These are phyloP conservation scores for Conticribra weissflogii DNA, from an alignment of 108 stramenopile species.

Conservation along the genomic window DNA sequence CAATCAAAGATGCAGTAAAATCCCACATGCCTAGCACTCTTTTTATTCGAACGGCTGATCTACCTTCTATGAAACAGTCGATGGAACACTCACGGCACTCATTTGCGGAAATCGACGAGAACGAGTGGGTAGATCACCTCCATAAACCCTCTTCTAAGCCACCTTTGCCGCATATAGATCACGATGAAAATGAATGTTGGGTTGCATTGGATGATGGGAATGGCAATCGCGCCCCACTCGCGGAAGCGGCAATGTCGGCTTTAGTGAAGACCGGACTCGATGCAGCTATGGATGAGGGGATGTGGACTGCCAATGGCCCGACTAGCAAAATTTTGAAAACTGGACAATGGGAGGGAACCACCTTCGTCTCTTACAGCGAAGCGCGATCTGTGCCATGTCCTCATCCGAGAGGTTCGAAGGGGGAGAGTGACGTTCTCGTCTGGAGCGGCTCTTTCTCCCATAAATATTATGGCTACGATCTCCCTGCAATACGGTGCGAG, in stretches of 20 bases:
- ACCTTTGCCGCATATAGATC: conserved; percentile 57
- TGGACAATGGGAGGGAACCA: conserved; percentile 26
- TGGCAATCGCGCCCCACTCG: conserved; percentile 65
- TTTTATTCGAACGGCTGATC: neutral
- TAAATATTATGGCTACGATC: conserved; percentile 68
- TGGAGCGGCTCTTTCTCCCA: conserved; percentile 72
- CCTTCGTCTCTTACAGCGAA: conserved; percentile 25
- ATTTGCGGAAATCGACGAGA: conserved; percentile 8
- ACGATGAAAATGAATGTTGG: conserved; percentile 73
- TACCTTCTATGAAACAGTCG: neutral
- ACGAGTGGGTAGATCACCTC: conserved; percentile 28
- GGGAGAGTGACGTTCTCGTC: conserved; percentile 53
- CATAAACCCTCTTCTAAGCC: conserved; percentile 63
- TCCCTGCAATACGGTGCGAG: conserved; percentile 75
- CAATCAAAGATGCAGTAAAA: neutral
- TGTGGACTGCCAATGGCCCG: conserved; percentile 62
- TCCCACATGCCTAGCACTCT: neutral
- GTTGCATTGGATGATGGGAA: conserved; percentile 67
- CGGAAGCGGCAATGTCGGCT: conserved; percentile 57
- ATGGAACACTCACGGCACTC: neutral
- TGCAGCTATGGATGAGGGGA: conserved; percentile 47
- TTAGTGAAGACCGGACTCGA: conserved; percentile 56
- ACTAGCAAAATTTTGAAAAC: conserved; percentile 50
- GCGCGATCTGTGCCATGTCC: conserved; percentile 8
- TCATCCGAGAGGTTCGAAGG: conserved; percentile 40